Base-by-base conservation (phyloP, 495 filamentous ascomycete species). In the Chaetomidium leptoderma region DNA sequence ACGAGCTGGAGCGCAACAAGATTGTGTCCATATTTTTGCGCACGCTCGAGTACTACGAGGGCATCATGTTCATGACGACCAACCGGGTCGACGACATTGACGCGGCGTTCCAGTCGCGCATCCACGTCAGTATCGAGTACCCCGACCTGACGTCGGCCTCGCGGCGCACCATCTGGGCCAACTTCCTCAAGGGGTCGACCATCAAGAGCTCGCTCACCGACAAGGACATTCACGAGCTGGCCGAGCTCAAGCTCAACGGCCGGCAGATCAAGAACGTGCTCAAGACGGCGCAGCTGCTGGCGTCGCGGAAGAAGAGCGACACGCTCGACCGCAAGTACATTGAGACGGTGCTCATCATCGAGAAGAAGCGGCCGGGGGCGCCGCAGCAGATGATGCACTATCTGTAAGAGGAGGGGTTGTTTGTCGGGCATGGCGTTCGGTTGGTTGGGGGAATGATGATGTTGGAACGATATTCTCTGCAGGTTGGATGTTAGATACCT, bases 61-160 rank as follows among this genome's bases (percentile, higher is more conserved):
- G 85, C 24, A 82, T 86, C 54, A 70, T 85, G 58, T 84, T 85
- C 70, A 76, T 84, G 44, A 83, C 80, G 0, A 83, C 78, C 30
- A 85, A 83, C 62, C 76, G 78, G 5, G 67, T 75, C 16, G 66
- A 71, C 1, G 60, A 72, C 33, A 77, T 84, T 55, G 81, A 83
- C 30, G 59, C 70, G 0, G 79, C 78, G 2, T 79, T 84, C 57
- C 69, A 76, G 47, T 76, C 74, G 11, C 76, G 78, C 4, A 79
- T 83, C 54, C 75, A 83, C 58, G 65, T 83, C 19, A 69, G 68
- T 4, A 60, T 83, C n/a, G 63, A 66, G 21, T 82, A 78, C 56
- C 66, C 69, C 1, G 64, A 76, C n/a, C 74, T 81, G 2, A 70
- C 74, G 19, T 27, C 53, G 11, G 53, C 59, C 10, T 58, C 67